These are phyloP conservation scores for Apodospora peruviana DNA, from an alignment of 495 filamentous ascomycete species.

Conservation along the genomic window DNA sequence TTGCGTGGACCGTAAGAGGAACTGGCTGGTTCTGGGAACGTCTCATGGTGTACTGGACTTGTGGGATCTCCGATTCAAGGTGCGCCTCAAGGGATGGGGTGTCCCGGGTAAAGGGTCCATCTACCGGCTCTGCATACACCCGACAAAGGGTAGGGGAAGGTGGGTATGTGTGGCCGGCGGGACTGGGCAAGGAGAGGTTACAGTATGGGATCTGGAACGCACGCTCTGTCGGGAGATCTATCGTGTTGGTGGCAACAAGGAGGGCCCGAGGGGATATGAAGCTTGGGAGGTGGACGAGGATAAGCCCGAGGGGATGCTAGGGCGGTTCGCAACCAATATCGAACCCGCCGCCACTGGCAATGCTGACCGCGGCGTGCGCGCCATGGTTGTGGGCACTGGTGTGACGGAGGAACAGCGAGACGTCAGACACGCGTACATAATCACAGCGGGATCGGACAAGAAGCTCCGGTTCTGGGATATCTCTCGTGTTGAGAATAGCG, in stretches of 20 bases:
- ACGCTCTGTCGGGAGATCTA: slow-evolving; percentile 85
- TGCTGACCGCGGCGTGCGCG: slow-evolving; percentile 53
- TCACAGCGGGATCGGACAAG: slow-evolving; percentile 84
- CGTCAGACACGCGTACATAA: slow-evolving; percentile 59
- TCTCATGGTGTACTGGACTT: slow-evolving; percentile 89
- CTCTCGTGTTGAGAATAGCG: slow-evolving; percentile 62
- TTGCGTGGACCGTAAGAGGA: slow-evolving; percentile 73
- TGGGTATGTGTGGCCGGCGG: slow-evolving; percentile 86
- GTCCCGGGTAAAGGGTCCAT: slow-evolving; percentile 77
- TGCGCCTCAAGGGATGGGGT: slow-evolving; percentile 84
- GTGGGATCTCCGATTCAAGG: slow-evolving; percentile 92
- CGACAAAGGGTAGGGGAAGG: slow-evolving; percentile 65
- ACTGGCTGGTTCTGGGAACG: slow-evolving; percentile 88
- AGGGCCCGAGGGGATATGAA: slow-evolving; percentile 65
- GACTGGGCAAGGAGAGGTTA: slow-evolving; percentile 86
- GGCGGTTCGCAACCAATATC: slow-evolving; percentile 72
- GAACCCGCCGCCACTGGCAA: slow-evolving; percentile 47
- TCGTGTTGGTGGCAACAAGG: slow-evolving; percentile 52
- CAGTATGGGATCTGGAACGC: slow-evolving; percentile 94
- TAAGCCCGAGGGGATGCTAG: slow-evolving; percentile 79
- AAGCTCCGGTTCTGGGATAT: slow-evolving; percentile 94
- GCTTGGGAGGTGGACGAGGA: slow-evolving; percentile 90
- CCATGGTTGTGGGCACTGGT: slow-evolving; percentile 52
- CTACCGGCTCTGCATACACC: slow-evolving; percentile 72
- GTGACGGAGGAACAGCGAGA: slow-evolving; percentile 54